phyloP scores from a whole-genome alignment of 805 yeast genomes.

The Lipomyces orientalis region DNA sequence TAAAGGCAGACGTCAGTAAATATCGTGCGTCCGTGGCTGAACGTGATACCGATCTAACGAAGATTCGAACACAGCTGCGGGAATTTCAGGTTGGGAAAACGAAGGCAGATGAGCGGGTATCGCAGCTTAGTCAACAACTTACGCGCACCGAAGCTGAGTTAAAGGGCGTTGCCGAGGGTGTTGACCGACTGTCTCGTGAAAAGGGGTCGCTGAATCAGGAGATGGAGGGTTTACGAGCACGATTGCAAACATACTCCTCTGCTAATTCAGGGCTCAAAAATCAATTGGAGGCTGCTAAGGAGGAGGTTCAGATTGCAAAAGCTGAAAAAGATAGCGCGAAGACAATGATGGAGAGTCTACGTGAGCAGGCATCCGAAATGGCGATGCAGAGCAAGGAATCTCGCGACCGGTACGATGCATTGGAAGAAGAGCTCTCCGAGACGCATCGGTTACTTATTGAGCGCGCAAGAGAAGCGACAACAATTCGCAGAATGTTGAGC shows the following conservation, averaged over 20 bases:
- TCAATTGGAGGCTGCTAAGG: conserved; percentile 50
- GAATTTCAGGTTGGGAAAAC: conserved; percentile 24
- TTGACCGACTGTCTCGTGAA: conserved; percentile 47
- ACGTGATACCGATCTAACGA: conserved; percentile 32
- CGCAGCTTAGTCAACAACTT: conserved; percentile 44
- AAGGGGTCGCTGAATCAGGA: conserved; percentile 42
- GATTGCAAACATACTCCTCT: conserved; percentile 50
- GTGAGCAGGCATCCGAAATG: conserved; percentile 75
- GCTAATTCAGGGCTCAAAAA: conserved; percentile 50
- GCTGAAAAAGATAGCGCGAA: conserved; percentile 47
- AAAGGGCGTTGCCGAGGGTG: conserved; percentile 16
- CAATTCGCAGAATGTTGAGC: conserved; percentile 68
- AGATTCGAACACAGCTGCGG: conserved; percentile 24
- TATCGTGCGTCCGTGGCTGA: conserved; percentile 24
- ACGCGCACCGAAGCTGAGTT: conserved; percentile 28
- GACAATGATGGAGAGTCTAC: conserved; percentile 55
- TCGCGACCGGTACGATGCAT: conserved; percentile 60
- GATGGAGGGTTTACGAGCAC: conserved; percentile 49
- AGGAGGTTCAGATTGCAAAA: conserved; percentile 42
- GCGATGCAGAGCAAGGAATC: conserved; percentile 70
- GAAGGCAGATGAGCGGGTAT: conserved; percentile 30
- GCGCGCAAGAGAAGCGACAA: conserved; percentile 75
- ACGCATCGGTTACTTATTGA: conserved; percentile 75
- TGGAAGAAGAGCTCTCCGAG: conserved; percentile 85
- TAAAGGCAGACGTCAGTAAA: conserved; percentile 23